phyloP scores from a whole-genome alignment of 192 early-diverging fungal species.

The Coemansia sp. region DNA sequence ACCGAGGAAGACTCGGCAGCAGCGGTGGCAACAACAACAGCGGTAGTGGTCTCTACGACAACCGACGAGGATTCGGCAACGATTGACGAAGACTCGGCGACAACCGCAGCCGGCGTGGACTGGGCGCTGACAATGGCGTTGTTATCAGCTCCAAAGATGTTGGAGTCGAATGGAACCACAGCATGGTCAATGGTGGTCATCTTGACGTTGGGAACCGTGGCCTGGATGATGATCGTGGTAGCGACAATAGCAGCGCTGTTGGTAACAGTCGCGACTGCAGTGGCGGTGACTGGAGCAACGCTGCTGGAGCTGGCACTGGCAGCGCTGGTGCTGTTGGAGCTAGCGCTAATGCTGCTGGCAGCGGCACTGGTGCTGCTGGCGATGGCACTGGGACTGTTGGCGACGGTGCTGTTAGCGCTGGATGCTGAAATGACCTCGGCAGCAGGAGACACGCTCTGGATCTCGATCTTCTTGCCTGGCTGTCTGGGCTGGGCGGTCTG shows the following conservation, averaged over 20 bases:
- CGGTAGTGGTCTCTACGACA: not conserved
- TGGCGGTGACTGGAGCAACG: not conserved
- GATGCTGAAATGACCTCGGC: not conserved
- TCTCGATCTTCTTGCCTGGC: not conserved
- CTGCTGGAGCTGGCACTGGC: not conserved
- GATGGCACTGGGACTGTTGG: not conserved
- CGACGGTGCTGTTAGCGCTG: not conserved
- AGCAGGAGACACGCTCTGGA: not conserved
- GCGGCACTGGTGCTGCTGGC: not conserved
- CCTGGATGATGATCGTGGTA: conserved; percentile 14
- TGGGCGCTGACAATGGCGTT: conserved; percentile 5
- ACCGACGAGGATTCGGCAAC: not conserved
- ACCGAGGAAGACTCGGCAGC: not conserved
- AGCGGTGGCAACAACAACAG: not conserved
- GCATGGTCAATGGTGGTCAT: conserved; percentile 51
- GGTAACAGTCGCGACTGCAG: conserved; percentile 2
- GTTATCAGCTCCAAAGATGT: conserved; percentile 34
- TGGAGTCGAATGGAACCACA: conserved; percentile 43
- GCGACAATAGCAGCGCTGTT: conserved; percentile 1
- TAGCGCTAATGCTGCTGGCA: not conserved
- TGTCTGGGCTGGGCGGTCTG: conserved; percentile 19
- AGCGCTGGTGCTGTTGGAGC: not conserved
- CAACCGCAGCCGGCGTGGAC: not conserved
- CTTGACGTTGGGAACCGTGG: conserved; percentile 16
- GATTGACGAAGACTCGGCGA: not conserved